phyloP scores from a whole-genome alignment of 805 yeast species.

The Candida vartiovaarae region DNA sequence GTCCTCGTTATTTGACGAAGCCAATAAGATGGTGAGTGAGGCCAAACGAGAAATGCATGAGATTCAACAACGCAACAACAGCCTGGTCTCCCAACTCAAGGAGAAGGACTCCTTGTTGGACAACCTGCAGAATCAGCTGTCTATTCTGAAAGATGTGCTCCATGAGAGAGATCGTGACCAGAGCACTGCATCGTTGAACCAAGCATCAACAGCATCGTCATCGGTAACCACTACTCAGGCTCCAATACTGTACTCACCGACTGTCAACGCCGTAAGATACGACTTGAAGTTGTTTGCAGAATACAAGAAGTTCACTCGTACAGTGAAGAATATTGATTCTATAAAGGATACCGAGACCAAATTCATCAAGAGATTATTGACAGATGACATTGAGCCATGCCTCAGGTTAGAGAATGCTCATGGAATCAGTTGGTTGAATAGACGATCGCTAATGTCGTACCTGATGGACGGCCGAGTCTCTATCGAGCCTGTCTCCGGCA shows the following conservation, averaged over 20 bases:
- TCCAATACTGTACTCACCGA: slow-evolving; percentile 33
- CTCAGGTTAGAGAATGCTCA: slow-evolving; percentile 57
- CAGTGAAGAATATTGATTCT: slow-evolving; percentile 26
- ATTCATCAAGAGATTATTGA: slow-evolving; percentile 56
- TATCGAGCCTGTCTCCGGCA: slow-evolving; percentile 81
- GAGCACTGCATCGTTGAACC: background rate
- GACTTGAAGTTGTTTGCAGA: slow-evolving; percentile 33
- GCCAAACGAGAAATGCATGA: slow-evolving; percentile 65
- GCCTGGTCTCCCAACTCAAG: slow-evolving; percentile 42
- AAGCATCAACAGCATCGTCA: background rate
- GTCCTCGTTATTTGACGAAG: slow-evolving; percentile 73
- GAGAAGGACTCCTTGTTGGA: slow-evolving; percentile 68
- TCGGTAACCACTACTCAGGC: background rate
- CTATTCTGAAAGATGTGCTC: slow-evolving; percentile 54
- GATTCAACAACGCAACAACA: slow-evolving; percentile 50
- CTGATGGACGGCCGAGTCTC: slow-evolving; percentile 75
- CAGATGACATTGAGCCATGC: slow-evolving; percentile 77
- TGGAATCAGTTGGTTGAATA: slow-evolving; percentile 54
- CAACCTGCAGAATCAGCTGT: slow-evolving; percentile 58
- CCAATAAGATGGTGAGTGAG: slow-evolving; percentile 75
- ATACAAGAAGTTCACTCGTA: slow-evolving; percentile 31
- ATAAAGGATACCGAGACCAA: slow-evolving; percentile 35
- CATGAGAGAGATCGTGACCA: slow-evolving; percentile 37
- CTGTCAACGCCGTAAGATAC: slow-evolving; percentile 33
- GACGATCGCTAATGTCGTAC: slow-evolving; percentile 53